Evolutionary conservation across 192 early-diverging fungal species (phyloP).

Genomic region (Gaertneriomyces semiglobifer): DNA sequence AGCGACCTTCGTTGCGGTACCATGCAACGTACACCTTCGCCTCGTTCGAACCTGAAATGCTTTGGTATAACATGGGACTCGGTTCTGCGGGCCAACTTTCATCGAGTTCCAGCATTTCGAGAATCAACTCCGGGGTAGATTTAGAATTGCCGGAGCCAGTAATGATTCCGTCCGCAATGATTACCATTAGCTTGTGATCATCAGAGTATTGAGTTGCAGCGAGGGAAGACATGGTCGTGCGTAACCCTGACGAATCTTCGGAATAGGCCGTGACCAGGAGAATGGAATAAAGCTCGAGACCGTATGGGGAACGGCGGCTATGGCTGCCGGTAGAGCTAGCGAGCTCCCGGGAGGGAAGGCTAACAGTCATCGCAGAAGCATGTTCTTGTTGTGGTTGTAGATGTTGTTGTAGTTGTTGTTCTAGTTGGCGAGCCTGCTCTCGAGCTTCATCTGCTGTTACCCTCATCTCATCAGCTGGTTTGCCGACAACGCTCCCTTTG

Average conservation of each 20-base stretch:
- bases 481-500: not conserved
- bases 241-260: constrained; percentile 57
- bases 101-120: constrained; percentile 67
- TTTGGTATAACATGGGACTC: constrained; percentile 54
- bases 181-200: constrained; percentile 82
- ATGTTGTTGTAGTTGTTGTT: too few species aligned
- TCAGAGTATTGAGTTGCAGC: constrained; percentile 81
- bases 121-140: constrained; percentile 82
- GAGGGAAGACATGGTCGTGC: constrained; percentile 82
- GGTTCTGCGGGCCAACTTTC: constrained; percentile 42
- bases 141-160: constrained; percentile 69
- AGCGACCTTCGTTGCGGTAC: constrained; percentile 39
- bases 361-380: too few species aligned
- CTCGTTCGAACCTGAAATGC: constrained; percentile 91
- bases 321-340: too few species aligned
- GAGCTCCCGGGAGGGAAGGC: too few species aligned
- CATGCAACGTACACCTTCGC: constrained; percentile 68
- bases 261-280: constrained; percentile 93
- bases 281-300: constrained; percentile 45
- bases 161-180: constrained; percentile 79
- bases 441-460: not conserved
- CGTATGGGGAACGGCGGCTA: constrained; percentile 22
- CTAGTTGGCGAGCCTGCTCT: too few species aligned
- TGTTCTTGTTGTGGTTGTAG: too few species aligned
- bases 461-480: not conserved